These are phyloP conservation scores for Gaeumannomyces sp. DNA, from an alignment of 2,329 filamentous ascomycete genomes.

Conservation along the genomic window DNA sequence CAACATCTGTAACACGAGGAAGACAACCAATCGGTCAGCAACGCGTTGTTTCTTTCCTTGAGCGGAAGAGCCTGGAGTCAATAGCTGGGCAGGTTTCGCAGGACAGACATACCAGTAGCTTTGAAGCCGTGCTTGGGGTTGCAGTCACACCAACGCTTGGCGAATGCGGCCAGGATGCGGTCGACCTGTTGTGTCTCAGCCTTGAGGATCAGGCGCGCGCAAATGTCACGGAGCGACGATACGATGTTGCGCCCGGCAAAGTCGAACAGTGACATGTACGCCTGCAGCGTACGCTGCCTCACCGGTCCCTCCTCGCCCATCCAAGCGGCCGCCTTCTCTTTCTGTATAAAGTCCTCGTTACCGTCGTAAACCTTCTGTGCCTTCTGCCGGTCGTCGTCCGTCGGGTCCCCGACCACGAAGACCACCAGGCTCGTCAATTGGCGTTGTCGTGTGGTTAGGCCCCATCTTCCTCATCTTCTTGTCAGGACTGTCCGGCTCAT, in stretches of 20 bases:
- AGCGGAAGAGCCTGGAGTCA: neutral
- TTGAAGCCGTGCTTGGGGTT: constrained; percentile 94
- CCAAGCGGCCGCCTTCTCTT: constrained; percentile 77
- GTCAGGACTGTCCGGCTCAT: constrained; percentile 19
- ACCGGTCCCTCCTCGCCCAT: constrained; percentile 69
- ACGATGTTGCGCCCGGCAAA: constrained; percentile 79
- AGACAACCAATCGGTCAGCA: neutral
- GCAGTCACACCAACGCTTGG: constrained; percentile 86
- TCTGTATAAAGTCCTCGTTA: constrained; percentile 71
- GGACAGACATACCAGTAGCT: constrained; percentile 57
- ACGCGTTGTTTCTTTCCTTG: neutral
- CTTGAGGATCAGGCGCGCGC: constrained; percentile 72
- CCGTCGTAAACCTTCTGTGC: constrained; percentile 81
- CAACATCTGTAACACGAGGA: constrained; percentile 58
- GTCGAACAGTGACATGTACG: constrained; percentile 91
- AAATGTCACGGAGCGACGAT: constrained; percentile 70
- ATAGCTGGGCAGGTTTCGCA: neutral
- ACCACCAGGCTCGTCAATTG: constrained; percentile 50
- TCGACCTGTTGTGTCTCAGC: constrained; percentile 97
- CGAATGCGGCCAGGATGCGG: constrained; percentile 83
- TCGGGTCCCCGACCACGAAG: constrained; percentile 51
- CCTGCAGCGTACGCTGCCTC: constrained; percentile 53
- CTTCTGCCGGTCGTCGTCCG: constrained; percentile 66
- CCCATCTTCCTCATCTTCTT: constrained; percentile 12
- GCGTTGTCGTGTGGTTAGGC: constrained; percentile 25